Evolutionary conservation across 2,329 filamentous ascomycete species (phyloP), one percentile per base, ranked within the genome.

Genomic region (Zarea fungicola): DNA sequence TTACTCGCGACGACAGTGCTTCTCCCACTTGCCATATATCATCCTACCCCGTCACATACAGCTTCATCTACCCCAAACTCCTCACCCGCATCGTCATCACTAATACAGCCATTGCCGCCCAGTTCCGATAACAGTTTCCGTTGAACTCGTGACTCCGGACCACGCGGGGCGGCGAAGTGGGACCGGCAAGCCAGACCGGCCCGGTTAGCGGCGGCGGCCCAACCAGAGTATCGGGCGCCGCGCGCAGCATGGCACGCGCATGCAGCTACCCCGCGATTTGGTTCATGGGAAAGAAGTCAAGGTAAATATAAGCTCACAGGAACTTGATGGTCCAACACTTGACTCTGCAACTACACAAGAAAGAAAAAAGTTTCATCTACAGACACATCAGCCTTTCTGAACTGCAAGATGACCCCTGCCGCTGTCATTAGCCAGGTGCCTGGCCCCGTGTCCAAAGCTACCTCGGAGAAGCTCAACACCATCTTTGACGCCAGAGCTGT

Each of bases 401-500:
- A n/a, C 7, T 16, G 10, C 22, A 41, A 46, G 22, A 47, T 47
- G 44, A 47, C 44, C 48, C 54, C 55, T 50, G 68, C 66, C 44
- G 65, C 66, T 61, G 62, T 70, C 39, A 47, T 47, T 19, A 36
- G 11, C 26, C 44, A 47, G 21, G 36, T 47, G n/a, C 68, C 68
- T 50, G 68, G 68, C 35, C 68, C 68, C 25, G 53, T 64, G 54
- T 69, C 67, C 54, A 65, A 64, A 63, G 65, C 66, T 49, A 62
- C 61, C 50, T 56, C 63, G 43, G 63, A 69, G 59, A 59, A 74
- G 53, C 65, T 78, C 37, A 66, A 75, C 53, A 61, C 65, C 44
- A 66, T 78, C 53, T 78, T 76, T 52, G 75, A 78, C 58, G 73
- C 72, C 28, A 67, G 75, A 40, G 74, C 72, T 48, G 66, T 77